phyloP scores from a whole-genome alignment of 2,329 filamentous ascomycete genomes.

The Sphaerulina populicola region DNA sequence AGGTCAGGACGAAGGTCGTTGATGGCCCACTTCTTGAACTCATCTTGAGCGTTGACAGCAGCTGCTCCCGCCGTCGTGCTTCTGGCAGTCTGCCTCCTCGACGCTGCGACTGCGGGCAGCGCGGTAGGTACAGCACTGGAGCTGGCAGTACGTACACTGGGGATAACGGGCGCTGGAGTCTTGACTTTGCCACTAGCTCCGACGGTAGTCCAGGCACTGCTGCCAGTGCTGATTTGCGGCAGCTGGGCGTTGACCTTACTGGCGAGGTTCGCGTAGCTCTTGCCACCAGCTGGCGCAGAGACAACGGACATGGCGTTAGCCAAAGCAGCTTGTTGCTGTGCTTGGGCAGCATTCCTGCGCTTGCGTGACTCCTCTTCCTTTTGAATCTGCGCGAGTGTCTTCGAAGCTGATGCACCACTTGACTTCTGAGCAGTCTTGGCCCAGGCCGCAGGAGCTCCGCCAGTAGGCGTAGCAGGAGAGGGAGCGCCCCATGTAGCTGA shows the following conservation, averaged over 20 bases:
- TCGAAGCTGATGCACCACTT: conserved; percentile 52
- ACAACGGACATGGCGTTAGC: conserved; percentile 37
- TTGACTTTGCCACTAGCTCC: conserved; percentile 90
- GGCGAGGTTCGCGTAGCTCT: conserved; percentile 91
- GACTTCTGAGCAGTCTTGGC: conserved; percentile 54
- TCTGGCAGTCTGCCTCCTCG: conserved; percentile 41
- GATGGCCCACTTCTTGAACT: conserved; percentile 89
- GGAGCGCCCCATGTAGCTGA: conserved; percentile 84
- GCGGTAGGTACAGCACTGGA: conserved; percentile 34
- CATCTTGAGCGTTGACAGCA: conserved; percentile 64
- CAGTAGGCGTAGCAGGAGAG: conserved; percentile 54
- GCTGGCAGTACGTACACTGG: conserved; percentile 42
- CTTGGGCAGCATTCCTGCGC: conserved; percentile 55
- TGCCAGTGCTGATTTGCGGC: conserved; percentile 36
- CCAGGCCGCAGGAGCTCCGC: conserved; percentile 50
- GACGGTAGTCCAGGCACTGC: conserved; percentile 83
- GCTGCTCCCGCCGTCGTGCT: conserved; percentile 48
- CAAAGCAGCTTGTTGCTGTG: conserved; percentile 37
- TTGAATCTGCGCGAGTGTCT: conserved; percentile 91
- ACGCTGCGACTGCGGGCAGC: conserved; percentile 28
- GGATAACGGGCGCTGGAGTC: conserved; percentile 50
- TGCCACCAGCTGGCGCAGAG: conserved; percentile 49
- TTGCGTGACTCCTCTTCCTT: conserved; percentile 91
- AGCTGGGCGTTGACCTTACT: conserved; percentile 55
- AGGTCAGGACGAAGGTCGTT: conserved; percentile 68